Percentiles rank a stretch among this genome's conserved stretches.
Conservation (phyloP, 306 rosid genomes). For the Crotalaria pallida region DNA sequence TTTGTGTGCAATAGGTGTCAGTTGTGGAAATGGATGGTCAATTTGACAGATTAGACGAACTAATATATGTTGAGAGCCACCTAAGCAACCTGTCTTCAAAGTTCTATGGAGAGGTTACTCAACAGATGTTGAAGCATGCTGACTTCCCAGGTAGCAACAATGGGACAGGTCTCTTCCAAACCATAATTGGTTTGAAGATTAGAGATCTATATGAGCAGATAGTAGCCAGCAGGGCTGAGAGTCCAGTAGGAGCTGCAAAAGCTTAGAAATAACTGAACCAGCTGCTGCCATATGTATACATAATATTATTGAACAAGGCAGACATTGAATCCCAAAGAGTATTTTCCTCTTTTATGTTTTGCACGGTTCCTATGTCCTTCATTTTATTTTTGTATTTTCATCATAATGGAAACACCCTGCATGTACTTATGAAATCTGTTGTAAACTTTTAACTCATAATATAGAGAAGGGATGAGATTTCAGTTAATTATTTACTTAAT, state of each 20-base stretch:
- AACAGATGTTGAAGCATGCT: constrained; percentile 95
- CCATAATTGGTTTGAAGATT: constrained; percentile 89
- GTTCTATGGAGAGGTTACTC: constrained; percentile 98
- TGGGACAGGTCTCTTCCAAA: constrained; percentile 97
- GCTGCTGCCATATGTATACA: constrained; percentile 13
- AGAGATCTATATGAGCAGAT: constrained; percentile 88
- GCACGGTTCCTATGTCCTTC: constrained; percentile 18
- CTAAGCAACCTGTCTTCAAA: constrained; percentile 83
- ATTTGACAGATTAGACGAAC: constrained; percentile 95
- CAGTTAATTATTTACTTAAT: constrained; percentile 4
- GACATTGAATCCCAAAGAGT: constrained; percentile 11
- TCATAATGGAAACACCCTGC: constrained; percentile 31
- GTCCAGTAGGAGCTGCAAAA: constrained; percentile 54
- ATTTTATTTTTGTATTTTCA: constrained; percentile 28
- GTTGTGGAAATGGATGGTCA: constrained; percentile 98
- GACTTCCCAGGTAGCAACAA: constrained; percentile 98
- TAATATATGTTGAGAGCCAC: constrained; percentile 95
- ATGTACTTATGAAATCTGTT: constrained; percentile 32
- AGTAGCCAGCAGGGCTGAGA: constrained; percentile 44
- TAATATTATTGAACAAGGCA: constrained; percentile 19
- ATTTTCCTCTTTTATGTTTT: constrained; percentile 19
- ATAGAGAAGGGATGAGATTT: constrained; percentile 37
- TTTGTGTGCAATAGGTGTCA: constrained; percentile 56
- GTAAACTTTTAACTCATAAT: constrained; percentile 25
- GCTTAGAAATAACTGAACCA: constrained; percentile 37